phyloP scores from a whole-genome alignment of 2,329 filamentous ascomycete genomes.

The Lecanicillium sp. region DNA sequence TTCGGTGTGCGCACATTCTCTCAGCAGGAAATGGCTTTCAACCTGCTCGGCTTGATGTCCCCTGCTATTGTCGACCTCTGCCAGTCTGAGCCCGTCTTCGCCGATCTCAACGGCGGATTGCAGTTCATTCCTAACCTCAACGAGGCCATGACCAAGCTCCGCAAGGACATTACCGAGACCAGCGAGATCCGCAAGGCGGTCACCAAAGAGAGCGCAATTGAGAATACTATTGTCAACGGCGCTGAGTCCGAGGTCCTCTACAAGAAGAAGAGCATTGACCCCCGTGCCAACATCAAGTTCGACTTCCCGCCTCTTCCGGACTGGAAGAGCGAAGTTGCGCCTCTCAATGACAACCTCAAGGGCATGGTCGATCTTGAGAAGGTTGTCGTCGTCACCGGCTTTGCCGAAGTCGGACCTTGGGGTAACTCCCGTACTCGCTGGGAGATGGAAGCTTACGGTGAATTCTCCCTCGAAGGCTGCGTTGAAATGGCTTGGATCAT shows the following conservation, averaged over 20 bases:
- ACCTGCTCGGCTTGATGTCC: conserved; percentile 91
- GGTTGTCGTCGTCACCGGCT: conserved; percentile 95
- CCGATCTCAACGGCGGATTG: conserved; percentile 92
- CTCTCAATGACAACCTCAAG: conserved; percentile 80
- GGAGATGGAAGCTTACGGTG: conserved; percentile 97
- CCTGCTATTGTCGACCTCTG: conserved; percentile 91
- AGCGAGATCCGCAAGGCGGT: conserved; percentile 91
- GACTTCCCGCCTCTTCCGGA: conserved; percentile 86
- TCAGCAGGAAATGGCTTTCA: conserved; percentile 99
- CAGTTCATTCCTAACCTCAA: conserved; percentile 97
- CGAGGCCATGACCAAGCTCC: conserved; percentile 84
- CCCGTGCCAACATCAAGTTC: conserved; percentile 95
- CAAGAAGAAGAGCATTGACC: conserved; percentile 88
- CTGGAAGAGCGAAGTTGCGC: conserved; percentile 86
- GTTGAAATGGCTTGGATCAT: conserved; percentile 99
- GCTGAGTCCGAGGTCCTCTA: conserved; percentile 87
- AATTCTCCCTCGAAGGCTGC: conserved; percentile 96
- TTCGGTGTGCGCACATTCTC: conserved; percentile 98
- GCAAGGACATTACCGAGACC: conserved; percentile 90
- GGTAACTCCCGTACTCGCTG: conserved; percentile 96
- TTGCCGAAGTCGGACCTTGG: conserved; percentile 94
- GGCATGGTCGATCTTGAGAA: conserved; percentile 99
- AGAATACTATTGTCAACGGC: conserved; percentile 96
- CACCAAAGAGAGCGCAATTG: conserved; percentile 89
- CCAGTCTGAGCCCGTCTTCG: conserved; percentile 91